Evolutionary conservation across 169 alveolate species (phyloP).

Genomic region (Cyclospora cayetanensis): DNA sequence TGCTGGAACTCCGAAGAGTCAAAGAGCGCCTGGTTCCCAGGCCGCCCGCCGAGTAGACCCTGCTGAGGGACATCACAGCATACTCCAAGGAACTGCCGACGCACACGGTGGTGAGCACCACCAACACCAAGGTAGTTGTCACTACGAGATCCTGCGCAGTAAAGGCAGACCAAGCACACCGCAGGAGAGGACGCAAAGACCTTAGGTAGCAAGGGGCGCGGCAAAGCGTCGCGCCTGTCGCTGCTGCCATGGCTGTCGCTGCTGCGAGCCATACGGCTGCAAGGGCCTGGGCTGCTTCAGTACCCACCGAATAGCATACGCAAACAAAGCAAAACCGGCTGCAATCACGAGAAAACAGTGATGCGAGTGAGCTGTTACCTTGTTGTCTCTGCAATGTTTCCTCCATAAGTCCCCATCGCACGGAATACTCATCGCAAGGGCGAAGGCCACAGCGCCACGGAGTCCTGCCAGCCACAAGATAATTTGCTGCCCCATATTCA

Average conservation of each 20-base stretch:
- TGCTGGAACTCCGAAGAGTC: no score
- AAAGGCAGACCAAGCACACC: background rate
- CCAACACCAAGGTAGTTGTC: conserved; percentile 40
- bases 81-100: conserved; percentile 24
- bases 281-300: background rate
- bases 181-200: background rate
- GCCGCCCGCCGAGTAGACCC: no score
- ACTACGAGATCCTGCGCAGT: conserved; percentile 1
- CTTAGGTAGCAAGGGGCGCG: background rate
- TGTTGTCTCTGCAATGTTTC: conserved; percentile 11
- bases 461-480: conserved; percentile 44
- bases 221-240: background rate
- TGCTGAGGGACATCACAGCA: background rate
- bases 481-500: conserved; percentile 22
- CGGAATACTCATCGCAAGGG: conserved; percentile 56
- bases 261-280: no score
- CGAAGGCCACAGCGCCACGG: conserved; percentile 61
- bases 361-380: background rate
- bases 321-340: background rate
- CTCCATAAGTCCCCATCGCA: conserved; percentile 7
- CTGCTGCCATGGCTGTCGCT: background rate
- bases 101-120: conserved; percentile 34
- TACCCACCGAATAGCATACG: background rate
- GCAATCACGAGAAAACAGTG: background rate
- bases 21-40: no score